phyloP scores from a whole-genome alignment of 768 basidiomycete genomes.

The Sporobolomyces phaffii region DNA sequence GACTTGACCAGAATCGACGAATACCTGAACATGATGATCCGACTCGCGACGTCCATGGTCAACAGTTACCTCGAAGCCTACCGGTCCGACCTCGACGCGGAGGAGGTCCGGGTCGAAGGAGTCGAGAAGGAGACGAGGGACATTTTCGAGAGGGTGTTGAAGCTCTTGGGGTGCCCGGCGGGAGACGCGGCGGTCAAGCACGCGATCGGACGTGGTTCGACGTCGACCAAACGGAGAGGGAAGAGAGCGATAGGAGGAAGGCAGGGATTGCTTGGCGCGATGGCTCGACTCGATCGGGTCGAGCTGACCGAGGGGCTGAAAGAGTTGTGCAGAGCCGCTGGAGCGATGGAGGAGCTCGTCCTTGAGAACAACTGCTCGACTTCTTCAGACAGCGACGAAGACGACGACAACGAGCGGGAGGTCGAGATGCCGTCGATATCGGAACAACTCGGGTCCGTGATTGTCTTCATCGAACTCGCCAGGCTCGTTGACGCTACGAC shows the following conservation, averaged over 20 bases:
- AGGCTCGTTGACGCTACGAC: not conserved
- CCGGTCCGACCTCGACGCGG: not conserved
- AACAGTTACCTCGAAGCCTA: not conserved
- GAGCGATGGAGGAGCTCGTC: not conserved
- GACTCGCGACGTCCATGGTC: not conserved
- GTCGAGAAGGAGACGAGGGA: constrained; percentile 3
- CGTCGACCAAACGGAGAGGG: not conserved
- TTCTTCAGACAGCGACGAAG: not conserved
- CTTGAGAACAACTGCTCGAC: not conserved
- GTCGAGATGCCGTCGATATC: not conserved
- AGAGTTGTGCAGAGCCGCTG: not conserved
- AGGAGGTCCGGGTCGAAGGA: not conserved
- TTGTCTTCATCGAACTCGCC: not conserved
- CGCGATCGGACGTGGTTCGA: not conserved
- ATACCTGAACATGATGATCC: not conserved
- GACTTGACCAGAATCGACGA: not conserved
- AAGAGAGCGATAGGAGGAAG: not conserved
- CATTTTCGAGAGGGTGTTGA: not conserved
- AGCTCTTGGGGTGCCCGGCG: not conserved
- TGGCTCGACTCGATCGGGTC: too few species aligned
- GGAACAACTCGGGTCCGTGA: not conserved
- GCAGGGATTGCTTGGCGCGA: too few species aligned
- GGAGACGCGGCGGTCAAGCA: not conserved
- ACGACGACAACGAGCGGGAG: not conserved
- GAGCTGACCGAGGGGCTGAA: too few species aligned